A percentile compares a stretch with the other conserved stretches of the same genome.
These are phyloP conservation scores for Candida pseudoviswanathii DNA, from an alignment of 1,139 yeast genomes.

Conservation along the genomic window DNA sequence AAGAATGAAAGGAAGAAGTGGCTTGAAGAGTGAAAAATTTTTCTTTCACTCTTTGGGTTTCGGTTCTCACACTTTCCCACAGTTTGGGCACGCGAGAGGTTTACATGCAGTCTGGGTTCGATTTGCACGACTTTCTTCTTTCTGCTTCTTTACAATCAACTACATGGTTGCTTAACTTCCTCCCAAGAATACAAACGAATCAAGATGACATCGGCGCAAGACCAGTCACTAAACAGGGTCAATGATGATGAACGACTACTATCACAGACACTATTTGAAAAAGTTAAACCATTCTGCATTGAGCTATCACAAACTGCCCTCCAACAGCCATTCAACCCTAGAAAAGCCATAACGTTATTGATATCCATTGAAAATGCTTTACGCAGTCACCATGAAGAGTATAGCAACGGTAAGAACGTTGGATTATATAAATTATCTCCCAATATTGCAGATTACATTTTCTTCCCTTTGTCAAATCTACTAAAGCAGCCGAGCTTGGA, in stretches of 20 bases:
- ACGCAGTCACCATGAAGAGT: constrained; percentile 18
- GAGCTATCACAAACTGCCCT: constrained; percentile 27
- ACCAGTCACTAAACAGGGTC: neutral
- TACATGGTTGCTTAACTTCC: neutral
- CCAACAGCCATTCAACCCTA: constrained; percentile 16
- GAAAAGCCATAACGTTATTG: constrained; percentile 13
- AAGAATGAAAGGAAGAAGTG: constrained; percentile 3
- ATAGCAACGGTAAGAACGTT: constrained; percentile 11
- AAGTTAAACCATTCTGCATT: constrained; percentile 39
- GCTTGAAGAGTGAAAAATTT: neutral
- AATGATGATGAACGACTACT: constrained; percentile 16
- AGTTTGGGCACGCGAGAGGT: neutral
- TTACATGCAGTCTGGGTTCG: neutral
- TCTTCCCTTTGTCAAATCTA: constrained; percentile 41
- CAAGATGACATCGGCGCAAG: neutral
- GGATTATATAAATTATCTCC: constrained; percentile 28
- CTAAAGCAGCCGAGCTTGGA: constrained; percentile 30
- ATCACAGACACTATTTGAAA: constrained; percentile 33
- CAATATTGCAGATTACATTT: constrained; percentile 44
- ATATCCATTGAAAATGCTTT: constrained; percentile 18
- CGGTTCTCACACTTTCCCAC: neutral
- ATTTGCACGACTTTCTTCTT: neutral
- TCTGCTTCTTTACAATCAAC: neutral
- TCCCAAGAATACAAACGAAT: neutral
- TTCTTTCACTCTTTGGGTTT: neutral